Base-by-base conservation (phyloP, 345 rosid genomes). In the Euphorbia pulcherrima region DNA sequence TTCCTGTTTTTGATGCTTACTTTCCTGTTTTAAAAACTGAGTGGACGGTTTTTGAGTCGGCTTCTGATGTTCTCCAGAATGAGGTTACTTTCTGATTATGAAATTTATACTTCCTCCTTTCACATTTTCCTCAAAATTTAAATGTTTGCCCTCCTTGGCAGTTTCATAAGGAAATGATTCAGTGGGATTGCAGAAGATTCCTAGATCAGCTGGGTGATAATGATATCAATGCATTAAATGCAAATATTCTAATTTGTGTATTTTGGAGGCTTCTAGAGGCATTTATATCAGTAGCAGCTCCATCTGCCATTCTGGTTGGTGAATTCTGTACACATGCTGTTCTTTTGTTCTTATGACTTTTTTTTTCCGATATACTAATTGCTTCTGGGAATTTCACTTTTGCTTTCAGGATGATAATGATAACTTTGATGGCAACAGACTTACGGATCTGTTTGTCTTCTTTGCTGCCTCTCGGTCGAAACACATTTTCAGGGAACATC, bases 201-300 rank as follows among this genome's bases (percentile, higher is more conserved):
- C 55, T 85, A 66, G 87, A 81, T 78, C 86, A 81, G 77, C 81
- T 88, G 57, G 70, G 67, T 54, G 76, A 77, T 74, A 60, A 77
- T 68, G 83, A 88, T 75, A n/a, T 81, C 47, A 62, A 76, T 75
- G 72, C 78, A 33, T 68, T 84, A 55, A 89, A 86, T 77, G 52
- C 69, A 30, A 74, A 77, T 74, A 78, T 91, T 61, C 69, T 91
- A 63, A 67, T 85, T 51, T 85, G 86, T 80, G 37, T 80, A 58
- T 86, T 85, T 75, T 89, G 96, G 96, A 84, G 84, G 77, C 71
- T 94, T 68, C 74, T 83, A 33, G 88, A 78, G 76, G 83, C 84
- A 23, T 72, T 85, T 61, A 59, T 77, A 61, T 72, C 80, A 44
- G 53, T 77, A 63, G 75, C 77, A 63, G 71, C 83, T 12, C 11